Evolutionary conservation across 345 rosid species (phyloP).

Genomic region (rapeseed (Brassica napus)): Da-Ae NC_063446.1:15816501-15817000

Average conservation of each 20-base stretch:
- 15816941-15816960: conserved; percentile 2
- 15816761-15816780: conserved; percentile 37
- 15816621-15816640: too few species aligned
- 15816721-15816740: conserved; percentile 15
- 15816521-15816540: too few species aligned
- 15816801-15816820: neutral
- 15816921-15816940: neutral
- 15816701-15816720: too few species aligned
- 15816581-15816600: too few species aligned
- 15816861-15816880: neutral
- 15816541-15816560: too few species aligned
- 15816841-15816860: neutral
- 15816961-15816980: conserved; percentile 26
- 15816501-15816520: neutral
- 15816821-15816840: conserved; percentile 6
- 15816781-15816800: neutral
- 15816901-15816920: conserved; percentile 4
- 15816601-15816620: too few species aligned
- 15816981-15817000: conserved; percentile 29
- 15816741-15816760: conserved; percentile 34
- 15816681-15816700: too few species aligned
- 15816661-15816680: too few species aligned
- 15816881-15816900: conserved; percentile 13
- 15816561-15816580: too few species aligned
- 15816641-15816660: too few species aligned